A percentile compares a stretch with the other conserved stretches of the same genome.
Evolutionary conservation across 148 eudicot species (phyloP).

Genomic region (Nyssa sinensis): DNA sequence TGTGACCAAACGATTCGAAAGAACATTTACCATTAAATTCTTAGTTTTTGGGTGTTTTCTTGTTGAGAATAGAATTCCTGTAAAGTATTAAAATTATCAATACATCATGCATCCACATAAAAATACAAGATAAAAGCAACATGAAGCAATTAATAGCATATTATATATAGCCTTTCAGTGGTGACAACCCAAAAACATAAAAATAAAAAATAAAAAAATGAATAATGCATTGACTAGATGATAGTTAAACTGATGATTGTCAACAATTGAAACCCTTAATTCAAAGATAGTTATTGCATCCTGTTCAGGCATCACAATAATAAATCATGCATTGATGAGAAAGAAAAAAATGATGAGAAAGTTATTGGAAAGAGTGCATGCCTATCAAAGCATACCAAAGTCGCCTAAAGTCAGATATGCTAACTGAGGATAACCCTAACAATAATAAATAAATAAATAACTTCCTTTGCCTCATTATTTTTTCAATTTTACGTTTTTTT

Average conservation of each 20-base stretch:
- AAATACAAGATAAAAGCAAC: background rate
- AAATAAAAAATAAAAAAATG: background rate
- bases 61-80: slow-evolving; percentile 78
- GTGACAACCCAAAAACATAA: background rate
- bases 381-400: slow-evolving; percentile 2
- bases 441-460: background rate
- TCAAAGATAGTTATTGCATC: background rate
- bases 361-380: background rate
- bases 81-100: slow-evolving; percentile 17
- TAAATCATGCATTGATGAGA: background rate
- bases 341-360: background rate
- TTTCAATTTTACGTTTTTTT: too few species aligned
- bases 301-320: background rate
- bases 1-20: background rate
- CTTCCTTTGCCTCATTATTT: too few species aligned
- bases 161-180: background rate
- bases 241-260: background rate
- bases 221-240: too few species aligned
- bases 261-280: background rate
- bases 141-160: slow-evolving; percentile 4
- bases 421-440: background rate
- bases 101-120: slow-evolving; percentile 16
- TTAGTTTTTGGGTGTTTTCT: slow-evolving; percentile 84
- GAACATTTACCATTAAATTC: slow-evolving; percentile 72
- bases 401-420: background rate